Base-by-base conservation (phyloP, 495 filamentous ascomycete species). In the Lasiosphaeris hirsuta region DNA sequence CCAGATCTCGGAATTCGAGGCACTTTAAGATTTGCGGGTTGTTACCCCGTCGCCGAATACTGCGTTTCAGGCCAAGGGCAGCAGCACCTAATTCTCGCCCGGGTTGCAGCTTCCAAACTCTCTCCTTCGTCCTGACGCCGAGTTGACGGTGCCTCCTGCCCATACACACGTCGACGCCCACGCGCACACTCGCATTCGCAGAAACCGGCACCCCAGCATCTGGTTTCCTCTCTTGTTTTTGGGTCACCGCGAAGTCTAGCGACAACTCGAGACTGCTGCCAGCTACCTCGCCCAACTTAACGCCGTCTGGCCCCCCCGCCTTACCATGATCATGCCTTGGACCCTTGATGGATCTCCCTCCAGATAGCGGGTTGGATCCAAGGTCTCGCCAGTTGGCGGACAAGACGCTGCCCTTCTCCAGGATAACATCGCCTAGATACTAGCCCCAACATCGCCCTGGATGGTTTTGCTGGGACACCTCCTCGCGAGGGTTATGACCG, bases 321-420 rank as follows among this genome's bases (percentile, higher is more conserved):
- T 39, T 51, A 36, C 35, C 33, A 37, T 51, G 23, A 57, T 42
- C 34, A 65, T 67, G 62, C 17, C 10, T 47, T 45, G 23, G 36
- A 53, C n/a, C 33, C 39, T 53, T 46, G 44, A 51, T 54, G 60
- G 52, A 47, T 57, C 30, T 54, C 52, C 44, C 23, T 52, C 15
- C 46, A 48, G 37, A 63, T 37, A 14, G 47, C 57, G 63, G 56
- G 59, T 57, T 65, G 48, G 51, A 53, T 58, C 45, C 10, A 18
- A 62, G 52, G 64, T 61, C 64, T 57, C 18, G 44, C 54, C 47
- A 46, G 18, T 17, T 6, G 40, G 40, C 14, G 34, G 44, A 47
- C 15, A 42, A 49, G 35, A 38, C 1, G 35, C 23, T 23, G 37
- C 33, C 44, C 23, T 30, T 30, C 23, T 5, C 23, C 23, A 5